These are phyloP conservation scores for Neofusicoccum laricinum DNA, from an alignment of 2,329 filamentous ascomycete species.

Conservation along the genomic window DNA sequence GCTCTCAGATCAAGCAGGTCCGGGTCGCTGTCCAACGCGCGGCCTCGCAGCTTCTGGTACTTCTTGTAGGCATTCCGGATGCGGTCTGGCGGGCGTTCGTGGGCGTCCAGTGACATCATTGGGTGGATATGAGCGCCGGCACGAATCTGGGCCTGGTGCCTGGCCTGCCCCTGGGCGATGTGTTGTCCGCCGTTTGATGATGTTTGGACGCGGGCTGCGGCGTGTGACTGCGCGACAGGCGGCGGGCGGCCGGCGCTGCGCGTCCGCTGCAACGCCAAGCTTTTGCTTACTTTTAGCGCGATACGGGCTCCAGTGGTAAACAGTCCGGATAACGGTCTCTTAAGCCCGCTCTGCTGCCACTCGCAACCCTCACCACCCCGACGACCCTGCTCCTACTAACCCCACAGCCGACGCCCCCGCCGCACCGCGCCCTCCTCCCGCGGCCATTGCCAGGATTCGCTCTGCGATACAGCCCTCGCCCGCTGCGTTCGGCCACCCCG, in stretches of 20 bases:
- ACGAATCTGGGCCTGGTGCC: background rate
- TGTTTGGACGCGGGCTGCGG: background rate
- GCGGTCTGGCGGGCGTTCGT: slow-evolving; percentile 70
- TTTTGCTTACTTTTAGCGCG: slow-evolving; percentile 15
- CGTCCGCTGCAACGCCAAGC: slow-evolving; percentile 4
- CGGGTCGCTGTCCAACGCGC: slow-evolving; percentile 49
- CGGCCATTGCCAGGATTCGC: background rate
- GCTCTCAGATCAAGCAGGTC: slow-evolving; percentile 42
- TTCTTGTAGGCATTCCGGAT: slow-evolving; percentile 73
- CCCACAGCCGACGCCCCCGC: slow-evolving; percentile 2
- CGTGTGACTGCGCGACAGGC: slow-evolving; percentile 11
- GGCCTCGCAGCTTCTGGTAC: slow-evolving; percentile 59
- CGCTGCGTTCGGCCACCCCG: background rate
- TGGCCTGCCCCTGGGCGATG: background rate
- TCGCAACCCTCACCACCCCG: background rate
- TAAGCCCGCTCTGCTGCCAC: slow-evolving; percentile 13
- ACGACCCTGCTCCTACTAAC: slow-evolving; percentile 13
- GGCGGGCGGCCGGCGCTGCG: background rate
- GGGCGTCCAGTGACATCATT: slow-evolving; percentile 60
- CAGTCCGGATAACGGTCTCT: slow-evolving; percentile 15
- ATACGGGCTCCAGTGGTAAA: slow-evolving; percentile 6
- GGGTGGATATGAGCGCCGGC: background rate
- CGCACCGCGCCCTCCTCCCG: background rate
- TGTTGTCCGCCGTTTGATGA: background rate
- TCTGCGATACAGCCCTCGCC: background rate